Evolutionary conservation across 805 yeast genomes (phyloP), one percentile per base, ranked within the genome.

Genomic region (Phaffomyces antillensis): DNA sequence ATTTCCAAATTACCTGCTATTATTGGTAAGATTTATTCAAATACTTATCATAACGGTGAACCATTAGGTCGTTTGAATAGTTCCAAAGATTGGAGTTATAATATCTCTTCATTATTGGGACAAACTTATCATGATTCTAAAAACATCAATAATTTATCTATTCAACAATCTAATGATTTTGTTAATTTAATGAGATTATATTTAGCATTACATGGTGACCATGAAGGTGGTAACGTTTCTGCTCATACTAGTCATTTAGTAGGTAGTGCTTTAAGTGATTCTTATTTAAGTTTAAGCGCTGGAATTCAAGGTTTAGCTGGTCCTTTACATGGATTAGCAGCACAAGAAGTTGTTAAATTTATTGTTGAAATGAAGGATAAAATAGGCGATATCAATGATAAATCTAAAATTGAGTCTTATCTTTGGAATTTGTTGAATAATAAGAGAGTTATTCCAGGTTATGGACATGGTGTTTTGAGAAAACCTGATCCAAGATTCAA

Each of bases 301-400:
- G 93, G 93, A 54, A 71, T 85, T 53, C 79, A 80, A 65, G 95
- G 95, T 57, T 71, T 85, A 50, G 93, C 95, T 31, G 95, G 95
- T 52, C 93, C 95, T 47, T 71, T 85, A 56, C 95, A 85, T 66
- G 93, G 93, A 31, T 72, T 85, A 54, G 95, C 93, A 48, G 84
- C 85, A 64, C 95, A 85, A 67, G 93, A 85, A 67, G 93, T 85
- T 45, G 79, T 85, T 52, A 76, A 83, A 61, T 85, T 84, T 71
- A 75, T 84, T 55, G 68, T 79, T 61, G 76, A 75, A 56, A 77
- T 83, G 81, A 73, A 73, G 64, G 66, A 63, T 24, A 72, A 72
- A 52, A 64, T 75, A 51, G 51, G 60, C 1, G 56, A 56, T 18
- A 49, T 56, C 31, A 37, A 49, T 24, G 43, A 52, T 32, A 65